Evolutionary conservation across 106 monocot genomes (phyloP).

Genomic region (Agapanthus africanus): DNA sequence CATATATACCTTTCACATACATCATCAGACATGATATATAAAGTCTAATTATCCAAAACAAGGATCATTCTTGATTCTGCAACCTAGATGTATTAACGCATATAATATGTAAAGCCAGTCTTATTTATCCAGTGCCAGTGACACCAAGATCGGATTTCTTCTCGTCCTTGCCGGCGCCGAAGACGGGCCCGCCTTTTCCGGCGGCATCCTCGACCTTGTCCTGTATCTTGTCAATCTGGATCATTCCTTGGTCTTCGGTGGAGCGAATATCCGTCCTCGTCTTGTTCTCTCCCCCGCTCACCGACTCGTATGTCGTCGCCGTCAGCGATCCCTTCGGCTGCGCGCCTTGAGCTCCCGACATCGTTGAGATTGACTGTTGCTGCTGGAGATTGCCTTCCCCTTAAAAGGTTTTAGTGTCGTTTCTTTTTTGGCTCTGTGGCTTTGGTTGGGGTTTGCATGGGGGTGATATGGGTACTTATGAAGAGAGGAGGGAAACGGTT

Average conservation of each 20-base stretch:
- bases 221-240: constrained; percentile 37
- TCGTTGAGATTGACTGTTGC: too few relatives aligned
- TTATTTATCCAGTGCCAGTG: constrained; percentile 34
- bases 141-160: constrained; percentile 43
- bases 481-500: too few relatives aligned
- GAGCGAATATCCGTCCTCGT: constrained; percentile 30
- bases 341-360: constrained; percentile 72
- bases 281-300: constrained; percentile 31
- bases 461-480: too few relatives aligned
- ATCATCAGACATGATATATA: too few relatives aligned
- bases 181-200: constrained; percentile 28
- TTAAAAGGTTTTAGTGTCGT: too few relatives aligned
- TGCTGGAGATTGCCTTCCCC: too few relatives aligned
- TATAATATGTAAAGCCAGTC: neutral
- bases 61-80: too few relatives aligned
- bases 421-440: too few relatives aligned
- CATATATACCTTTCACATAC: too few relatives aligned
- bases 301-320: constrained; percentile 55
- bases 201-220: constrained; percentile 49
- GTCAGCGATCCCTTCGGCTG: constrained; percentile 40
- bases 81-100: too few relatives aligned
- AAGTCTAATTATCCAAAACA: too few relatives aligned
- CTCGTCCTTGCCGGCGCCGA: constrained; percentile 20
- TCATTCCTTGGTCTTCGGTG: constrained; percentile 24
- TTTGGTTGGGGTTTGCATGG: too few relatives aligned